phyloP scores from a whole-genome alignment of 1,284 basidiomycete genomes.

The Ganoderma resinaceum region DNA sequence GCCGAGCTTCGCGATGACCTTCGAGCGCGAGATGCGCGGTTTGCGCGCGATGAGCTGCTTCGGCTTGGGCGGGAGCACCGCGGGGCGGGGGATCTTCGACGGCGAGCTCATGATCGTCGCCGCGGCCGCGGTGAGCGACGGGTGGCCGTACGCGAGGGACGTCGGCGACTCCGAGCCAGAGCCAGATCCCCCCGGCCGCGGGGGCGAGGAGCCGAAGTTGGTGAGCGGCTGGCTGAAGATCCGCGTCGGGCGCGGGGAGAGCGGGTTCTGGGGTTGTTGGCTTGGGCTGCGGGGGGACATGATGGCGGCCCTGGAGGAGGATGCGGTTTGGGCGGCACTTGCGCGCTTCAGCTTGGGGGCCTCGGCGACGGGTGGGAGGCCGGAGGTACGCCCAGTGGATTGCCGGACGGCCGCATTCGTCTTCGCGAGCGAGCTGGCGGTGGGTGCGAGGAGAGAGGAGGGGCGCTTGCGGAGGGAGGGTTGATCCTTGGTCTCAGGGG shows the following conservation, averaged over 20 bases:
- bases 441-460: constrained; percentile 74
- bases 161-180: constrained; percentile 46
- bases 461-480: constrained; percentile 37
- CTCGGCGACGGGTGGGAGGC: constrained; percentile 27
- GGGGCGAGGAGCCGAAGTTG: constrained; percentile 36
- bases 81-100: constrained; percentile 31
- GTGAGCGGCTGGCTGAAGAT: constrained; percentile 64
- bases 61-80: constrained; percentile 41
- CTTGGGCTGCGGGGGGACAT: constrained; percentile 38
- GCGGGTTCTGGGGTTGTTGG: constrained; percentile 40
- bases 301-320: constrained; percentile 28
- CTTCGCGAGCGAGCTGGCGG: constrained; percentile 80
- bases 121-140: constrained; percentile 43
- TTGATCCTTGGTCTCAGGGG: constrained; percentile 16
- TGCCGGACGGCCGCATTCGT: constrained; percentile 34
- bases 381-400: constrained; percentile 24
- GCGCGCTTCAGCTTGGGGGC: constrained; percentile 15
- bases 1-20: constrained; percentile 76
- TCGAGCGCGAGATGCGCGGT: constrained; percentile 79
- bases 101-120: constrained; percentile 35
- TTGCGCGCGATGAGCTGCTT: constrained; percentile 58
- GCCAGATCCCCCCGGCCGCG: constrained; percentile 27
- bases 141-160: constrained; percentile 39
- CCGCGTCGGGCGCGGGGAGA: constrained; percentile 41
- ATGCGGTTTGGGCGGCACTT: constrained; percentile 20